Evolutionary conservation across 805 yeast genomes (phyloP), one percentile per base, ranked within the genome.

Genomic region (Pichia californica): DNA sequence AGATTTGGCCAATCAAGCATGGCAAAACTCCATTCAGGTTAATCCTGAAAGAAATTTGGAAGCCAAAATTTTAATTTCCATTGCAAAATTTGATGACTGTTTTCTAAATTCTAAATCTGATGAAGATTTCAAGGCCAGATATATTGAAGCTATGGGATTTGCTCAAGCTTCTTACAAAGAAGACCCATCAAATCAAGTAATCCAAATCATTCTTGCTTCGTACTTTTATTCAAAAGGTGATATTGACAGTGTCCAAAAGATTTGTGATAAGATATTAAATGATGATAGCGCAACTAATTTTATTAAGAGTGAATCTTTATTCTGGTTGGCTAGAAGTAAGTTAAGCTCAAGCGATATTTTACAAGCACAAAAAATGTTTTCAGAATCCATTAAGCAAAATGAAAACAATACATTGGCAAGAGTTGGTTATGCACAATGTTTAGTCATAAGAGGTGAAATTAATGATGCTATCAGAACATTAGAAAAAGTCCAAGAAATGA

Each of bases 381-480:
- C 81, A 49, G 86, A 79, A 46, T 78, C 97, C 6, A 72, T 78
- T 32, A 79, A 77, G 48, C 65, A 73, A 30, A 79, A 83, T 56
- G 85, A 80, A 31, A 70, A 66, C 38, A 85, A 85, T 53, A 55
- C 81, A 4, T 70, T 83, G 18, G 81, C 96, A 0, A 79, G 79
- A 51, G 68, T 89, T 43, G 98, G 96, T 26, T 73, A 84, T 45
- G 96, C 94, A 1, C 94, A 88, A 60, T 75, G 95, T 2, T 88
- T 88, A 57, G 74, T 83, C 42, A 72, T 79, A 41, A 81, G 89
- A 58, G 81, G 81, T 37, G 76, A 83, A 32, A 58, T 76, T 10
- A 88, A 86, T 54, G 97, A 89, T 58, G 93, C 98, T 11, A 77
- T 83, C 51, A 73, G 89, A 50, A 79, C 95, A 0, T 84, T 87